A percentile compares a stretch with the other conserved stretches of the same genome.
phyloP scores from a whole-genome alignment of 148 eudicot genomes.

The Rhododendron henanense region DNA sequence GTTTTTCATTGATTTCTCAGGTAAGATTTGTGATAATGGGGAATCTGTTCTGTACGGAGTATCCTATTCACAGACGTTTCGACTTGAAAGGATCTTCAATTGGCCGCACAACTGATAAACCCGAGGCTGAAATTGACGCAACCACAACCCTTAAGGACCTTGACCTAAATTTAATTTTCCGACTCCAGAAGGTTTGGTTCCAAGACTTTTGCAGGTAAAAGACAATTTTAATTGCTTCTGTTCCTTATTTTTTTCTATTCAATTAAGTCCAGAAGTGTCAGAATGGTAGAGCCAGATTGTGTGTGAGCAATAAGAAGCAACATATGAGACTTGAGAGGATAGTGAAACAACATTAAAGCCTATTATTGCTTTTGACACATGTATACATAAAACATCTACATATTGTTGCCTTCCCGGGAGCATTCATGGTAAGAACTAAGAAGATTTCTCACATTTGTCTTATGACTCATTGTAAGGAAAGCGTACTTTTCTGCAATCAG shows the following conservation, averaged over 20 bases:
- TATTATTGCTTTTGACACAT: not conserved
- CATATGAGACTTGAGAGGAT: not conserved
- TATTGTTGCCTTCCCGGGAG: not conserved
- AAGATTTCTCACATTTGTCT: not conserved
- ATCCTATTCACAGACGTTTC: conserved; percentile 72
- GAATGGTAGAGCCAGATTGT: not conserved
- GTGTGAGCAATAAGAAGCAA: not conserved
- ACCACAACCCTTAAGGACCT: conserved; percentile 88
- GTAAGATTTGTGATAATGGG: conserved; percentile 95
- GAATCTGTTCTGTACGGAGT: conserved; percentile 76
- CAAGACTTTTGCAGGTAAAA: conserved; percentile 81
- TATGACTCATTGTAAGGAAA: not conserved
- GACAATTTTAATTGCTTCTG: not conserved
- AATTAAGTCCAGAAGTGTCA: not conserved
- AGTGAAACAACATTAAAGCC: not conserved
- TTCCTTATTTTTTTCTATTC: not conserved
- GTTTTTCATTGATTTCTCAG: conserved; percentile 32
- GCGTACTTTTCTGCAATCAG: not conserved
- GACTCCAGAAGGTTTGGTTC: conserved; percentile 70
- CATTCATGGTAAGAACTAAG: not conserved
- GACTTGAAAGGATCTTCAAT: conserved; percentile 91
- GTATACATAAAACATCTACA: not conserved
- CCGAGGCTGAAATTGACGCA: conserved; percentile 72
- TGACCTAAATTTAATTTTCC: conserved; percentile 71
- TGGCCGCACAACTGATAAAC: conserved; percentile 81